A percentile compares a stretch with the other conserved stretches of the same genome.
These are phyloP conservation scores for Brachypodium distachyon DNA, from an alignment of 202 grass and related monocot species.

Conservation along the genomic window DNA sequence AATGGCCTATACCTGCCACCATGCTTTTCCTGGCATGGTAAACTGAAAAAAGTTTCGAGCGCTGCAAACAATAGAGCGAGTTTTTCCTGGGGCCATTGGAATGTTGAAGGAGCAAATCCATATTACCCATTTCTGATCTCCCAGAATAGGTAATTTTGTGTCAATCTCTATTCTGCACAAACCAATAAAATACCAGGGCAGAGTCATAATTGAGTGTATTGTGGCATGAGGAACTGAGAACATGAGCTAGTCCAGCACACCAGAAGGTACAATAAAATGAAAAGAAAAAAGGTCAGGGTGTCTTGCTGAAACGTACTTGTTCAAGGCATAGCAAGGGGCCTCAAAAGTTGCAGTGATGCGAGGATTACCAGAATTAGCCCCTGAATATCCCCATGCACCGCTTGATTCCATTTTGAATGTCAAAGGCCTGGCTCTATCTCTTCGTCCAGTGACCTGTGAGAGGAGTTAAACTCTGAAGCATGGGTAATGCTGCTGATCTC, in stretches of 20 bases:
- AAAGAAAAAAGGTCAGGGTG: not conserved
- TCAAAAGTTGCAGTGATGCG: constrained; percentile 70
- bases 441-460: constrained; percentile 81
- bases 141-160: constrained; percentile 81
- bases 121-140: constrained; percentile 97
- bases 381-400: constrained; percentile 89
- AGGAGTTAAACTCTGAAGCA: not conserved
- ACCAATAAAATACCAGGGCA: constrained; percentile 7
- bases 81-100: constrained; percentile 94
- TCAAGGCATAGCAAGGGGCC: constrained; percentile 88
- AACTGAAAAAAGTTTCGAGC: constrained; percentile 95
- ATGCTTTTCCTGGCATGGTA: constrained; percentile 80
- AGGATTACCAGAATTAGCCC: constrained; percentile 77
- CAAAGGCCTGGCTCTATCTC: constrained; percentile 87
- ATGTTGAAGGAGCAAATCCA: constrained; percentile 99
- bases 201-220: not conserved
- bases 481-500: not conserved
- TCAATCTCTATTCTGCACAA: constrained; percentile 86
- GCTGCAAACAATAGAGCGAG: constrained; percentile 93
- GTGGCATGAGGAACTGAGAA: not conserved
- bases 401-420: constrained; percentile 94
- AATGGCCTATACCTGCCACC: constrained; percentile 72
- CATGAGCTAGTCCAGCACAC: not conserved
- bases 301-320: constrained; percentile 66
- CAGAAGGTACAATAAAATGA: not conserved